These are phyloP conservation scores for Teratosphaeria destructans DNA, from an alignment of 2,329 filamentous ascomycete species.

Conservation along the genomic window DNA sequence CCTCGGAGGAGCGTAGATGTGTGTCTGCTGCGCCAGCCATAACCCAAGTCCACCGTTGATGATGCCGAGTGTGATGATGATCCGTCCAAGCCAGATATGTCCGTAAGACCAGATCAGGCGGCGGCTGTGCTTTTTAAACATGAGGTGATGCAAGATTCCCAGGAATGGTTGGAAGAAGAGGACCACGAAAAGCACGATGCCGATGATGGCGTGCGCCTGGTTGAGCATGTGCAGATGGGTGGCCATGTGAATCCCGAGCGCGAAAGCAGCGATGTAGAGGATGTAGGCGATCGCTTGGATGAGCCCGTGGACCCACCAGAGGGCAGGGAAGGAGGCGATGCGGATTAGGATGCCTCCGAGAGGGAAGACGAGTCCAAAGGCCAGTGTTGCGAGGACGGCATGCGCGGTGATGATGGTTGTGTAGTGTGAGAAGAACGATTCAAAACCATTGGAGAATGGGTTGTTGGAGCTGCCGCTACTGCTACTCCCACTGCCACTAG, in stretches of 20 bases:
- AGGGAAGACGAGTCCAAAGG: constrained; percentile 39
- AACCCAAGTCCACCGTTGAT: constrained; percentile 49
- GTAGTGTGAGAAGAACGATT: not conserved
- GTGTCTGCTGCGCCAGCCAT: constrained; percentile 33
- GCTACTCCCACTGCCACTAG: not conserved
- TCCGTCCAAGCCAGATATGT: constrained; percentile 47
- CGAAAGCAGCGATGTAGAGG: constrained; percentile 41
- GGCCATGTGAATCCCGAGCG: constrained; percentile 41
- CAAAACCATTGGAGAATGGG: not conserved
- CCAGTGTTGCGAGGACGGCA: constrained; percentile 34
- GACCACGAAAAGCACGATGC: constrained; percentile 39
- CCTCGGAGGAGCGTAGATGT: constrained; percentile 13
- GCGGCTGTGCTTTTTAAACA: constrained; percentile 39
- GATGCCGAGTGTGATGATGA: constrained; percentile 42
- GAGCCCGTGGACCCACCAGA: constrained; percentile 35
- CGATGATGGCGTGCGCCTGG: constrained; percentile 43
- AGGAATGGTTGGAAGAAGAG: constrained; percentile 48
- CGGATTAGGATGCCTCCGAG: constrained; percentile 37
- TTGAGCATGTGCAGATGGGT: constrained; percentile 20
- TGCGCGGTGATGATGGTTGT: constrained; percentile 34
- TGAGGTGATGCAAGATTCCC: constrained; percentile 42
- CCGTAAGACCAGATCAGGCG: constrained; percentile 38
- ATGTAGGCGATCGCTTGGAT: constrained; percentile 42
- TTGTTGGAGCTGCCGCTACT: not conserved
- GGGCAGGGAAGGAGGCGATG: constrained; percentile 33